phyloP scores from a whole-genome alignment of 768 basidiomycete genomes.

The Phlegmacium glaucopus region DNA sequence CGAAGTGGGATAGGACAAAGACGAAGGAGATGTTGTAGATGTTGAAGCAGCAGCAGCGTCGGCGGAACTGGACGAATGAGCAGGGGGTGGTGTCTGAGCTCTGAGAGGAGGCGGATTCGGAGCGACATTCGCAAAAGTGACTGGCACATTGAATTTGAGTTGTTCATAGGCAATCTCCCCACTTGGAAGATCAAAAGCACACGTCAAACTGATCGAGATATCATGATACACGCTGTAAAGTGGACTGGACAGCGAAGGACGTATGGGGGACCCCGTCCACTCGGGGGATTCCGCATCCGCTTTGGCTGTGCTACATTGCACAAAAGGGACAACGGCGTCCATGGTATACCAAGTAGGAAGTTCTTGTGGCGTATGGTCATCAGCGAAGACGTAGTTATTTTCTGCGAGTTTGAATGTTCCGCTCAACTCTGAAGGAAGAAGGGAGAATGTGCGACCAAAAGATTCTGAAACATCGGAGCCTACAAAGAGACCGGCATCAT shows the following conservation, averaged over 20 bases:
- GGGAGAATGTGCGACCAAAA: constrained; percentile 37
- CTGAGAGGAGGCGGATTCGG: neutral
- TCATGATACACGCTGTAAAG: constrained; percentile 56
- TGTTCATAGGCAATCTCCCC: constrained; percentile 28
- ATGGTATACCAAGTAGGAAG: constrained; percentile 55
- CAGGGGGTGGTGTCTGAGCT: too few relatives aligned
- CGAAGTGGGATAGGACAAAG: too few relatives aligned
- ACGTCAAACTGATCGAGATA: constrained; percentile 48
- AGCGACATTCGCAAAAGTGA: constrained; percentile 38
- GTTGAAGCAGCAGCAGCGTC: too few relatives aligned
- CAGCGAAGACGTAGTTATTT: constrained; percentile 46
- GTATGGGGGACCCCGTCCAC: constrained; percentile 41
- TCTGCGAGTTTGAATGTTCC: constrained; percentile 48
- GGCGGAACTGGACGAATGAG: too few relatives aligned
- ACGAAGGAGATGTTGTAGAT: too few relatives aligned
- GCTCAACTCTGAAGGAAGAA: constrained; percentile 45
- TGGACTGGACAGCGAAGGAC: constrained; percentile 49
- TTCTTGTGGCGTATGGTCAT: constrained; percentile 29
- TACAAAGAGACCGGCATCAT: constrained; percentile 41
- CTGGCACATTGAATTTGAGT: constrained; percentile 45
- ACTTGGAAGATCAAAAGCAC: constrained; percentile 48
- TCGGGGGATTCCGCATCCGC: constrained; percentile 24
- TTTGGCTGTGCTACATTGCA: constrained; percentile 18
- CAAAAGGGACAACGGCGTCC: constrained; percentile 51
- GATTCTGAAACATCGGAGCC: constrained; percentile 17